A percentile compares a stretch with the other conserved stretches of the same genome.
Evolutionary conservation across 1,284 basidiomycete genomes (phyloP).

Genomic region (Fomitopsis palustris): DNA sequence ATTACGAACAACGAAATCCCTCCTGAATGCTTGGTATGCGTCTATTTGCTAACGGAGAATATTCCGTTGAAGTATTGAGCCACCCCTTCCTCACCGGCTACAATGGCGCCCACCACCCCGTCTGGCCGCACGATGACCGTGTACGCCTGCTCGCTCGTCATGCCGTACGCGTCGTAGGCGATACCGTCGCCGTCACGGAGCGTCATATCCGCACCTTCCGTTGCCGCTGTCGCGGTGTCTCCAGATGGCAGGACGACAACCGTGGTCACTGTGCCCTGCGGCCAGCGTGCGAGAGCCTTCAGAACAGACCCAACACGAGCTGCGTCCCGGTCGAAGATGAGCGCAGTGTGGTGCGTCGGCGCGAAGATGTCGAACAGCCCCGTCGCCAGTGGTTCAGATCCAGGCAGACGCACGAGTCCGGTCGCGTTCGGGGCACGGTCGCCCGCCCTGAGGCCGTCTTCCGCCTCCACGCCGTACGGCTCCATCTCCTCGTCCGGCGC

Average conservation of each 20-base stretch:
- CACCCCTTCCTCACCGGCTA: slow-evolving; percentile 26
- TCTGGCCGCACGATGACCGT: slow-evolving; percentile 33
- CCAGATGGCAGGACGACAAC: slow-evolving; percentile 2
- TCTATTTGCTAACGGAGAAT: background rate
- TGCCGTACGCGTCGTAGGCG: slow-evolving; percentile 20
- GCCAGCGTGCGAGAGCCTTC: background rate
- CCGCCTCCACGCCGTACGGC: background rate
- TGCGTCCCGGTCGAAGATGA: slow-evolving; percentile 16
- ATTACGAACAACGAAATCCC: too few species aligned
- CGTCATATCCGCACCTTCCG: background rate
- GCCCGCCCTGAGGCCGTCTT: slow-evolving; percentile 33
- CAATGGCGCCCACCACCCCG: slow-evolving; percentile 33
- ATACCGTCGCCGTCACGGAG: slow-evolving; percentile 16
- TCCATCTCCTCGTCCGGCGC: slow-evolving; percentile 9
- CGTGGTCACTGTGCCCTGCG: slow-evolving; percentile 1
- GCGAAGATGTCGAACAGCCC: slow-evolving; percentile 15
- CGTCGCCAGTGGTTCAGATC: background rate
- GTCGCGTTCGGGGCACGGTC: slow-evolving; percentile 45
- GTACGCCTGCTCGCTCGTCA: slow-evolving; percentile 11
- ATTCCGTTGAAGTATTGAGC: slow-evolving; percentile 23
- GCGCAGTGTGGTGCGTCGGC: slow-evolving; percentile 14
- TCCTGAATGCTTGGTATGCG: too few species aligned
- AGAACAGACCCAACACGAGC: background rate
- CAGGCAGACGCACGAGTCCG: slow-evolving; percentile 20
- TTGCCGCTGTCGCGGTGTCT: slow-evolving; percentile 7